Percentiles rank a stretch among this genome's conserved stretches.
These are phyloP conservation scores for Candida mattraensis DNA, from an alignment of 805 yeast genomes.

Conservation along the genomic window DNA sequence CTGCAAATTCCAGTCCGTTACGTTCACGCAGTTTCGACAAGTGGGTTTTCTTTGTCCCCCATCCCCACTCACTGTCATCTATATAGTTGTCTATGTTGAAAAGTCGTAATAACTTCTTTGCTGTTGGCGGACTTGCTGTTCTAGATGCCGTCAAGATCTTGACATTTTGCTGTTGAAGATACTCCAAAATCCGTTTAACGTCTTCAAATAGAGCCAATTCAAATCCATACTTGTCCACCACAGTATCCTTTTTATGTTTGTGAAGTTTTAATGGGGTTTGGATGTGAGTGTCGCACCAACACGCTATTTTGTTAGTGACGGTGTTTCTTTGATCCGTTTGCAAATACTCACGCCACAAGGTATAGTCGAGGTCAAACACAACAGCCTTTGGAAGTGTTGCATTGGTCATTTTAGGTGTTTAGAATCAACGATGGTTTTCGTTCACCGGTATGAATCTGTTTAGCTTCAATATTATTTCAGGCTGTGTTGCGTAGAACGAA, in stretches of 20 bases:
- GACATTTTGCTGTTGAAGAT: slow-evolving; percentile 48
- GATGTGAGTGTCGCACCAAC: slow-evolving; percentile 81
- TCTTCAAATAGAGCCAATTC: slow-evolving; percentile 62
- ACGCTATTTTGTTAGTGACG: no score
- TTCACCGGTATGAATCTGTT: no score
- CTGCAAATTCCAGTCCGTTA: slow-evolving; percentile 44
- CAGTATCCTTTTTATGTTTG: slow-evolving; percentile 30
- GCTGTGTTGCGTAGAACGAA: no score
- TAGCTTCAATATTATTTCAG: no score
- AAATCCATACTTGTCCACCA: slow-evolving; percentile 56
- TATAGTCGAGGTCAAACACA: slow-evolving; percentile 75
- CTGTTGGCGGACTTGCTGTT: slow-evolving; percentile 78
- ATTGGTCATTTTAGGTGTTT: no score
- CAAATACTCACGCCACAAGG: slow-evolving; percentile 67
- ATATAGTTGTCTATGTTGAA: slow-evolving; percentile 54
- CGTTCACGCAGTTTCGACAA: slow-evolving; percentile 48
- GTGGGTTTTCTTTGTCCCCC: slow-evolving; percentile 58
- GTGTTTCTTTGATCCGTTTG: no score
- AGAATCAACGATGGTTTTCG: no score
- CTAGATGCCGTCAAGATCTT: slow-evolving; percentile 71
- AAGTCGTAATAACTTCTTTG: slow-evolving; percentile 56
- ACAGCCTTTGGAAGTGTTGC: slow-evolving; percentile 53
- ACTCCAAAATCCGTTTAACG: slow-evolving; percentile 60
- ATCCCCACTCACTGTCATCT: slow-evolving; percentile 68
- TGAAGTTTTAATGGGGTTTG: slow-evolving; percentile 47